Evolutionary conservation across 306 rosid species (phyloP), one percentile per base, ranked within the genome.

Genomic region (Dalbergia oliveri): DNA sequence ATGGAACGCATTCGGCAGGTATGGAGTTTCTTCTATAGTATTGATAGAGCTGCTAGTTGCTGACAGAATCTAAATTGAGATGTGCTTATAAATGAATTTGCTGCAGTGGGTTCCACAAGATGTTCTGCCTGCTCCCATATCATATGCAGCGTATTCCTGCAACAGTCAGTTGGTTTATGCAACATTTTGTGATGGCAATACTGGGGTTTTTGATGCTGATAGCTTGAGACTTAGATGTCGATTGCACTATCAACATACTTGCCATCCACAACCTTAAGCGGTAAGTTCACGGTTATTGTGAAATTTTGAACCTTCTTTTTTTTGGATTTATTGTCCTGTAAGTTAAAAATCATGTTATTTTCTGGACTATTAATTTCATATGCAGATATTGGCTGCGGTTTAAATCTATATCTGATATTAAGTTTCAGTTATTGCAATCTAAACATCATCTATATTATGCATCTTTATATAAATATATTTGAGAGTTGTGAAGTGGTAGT

Each of bases 1-100:
- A 91, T 94, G 97, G 94, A 92, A 13, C 90, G 97, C 70, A 89
- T 94, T 63, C 87, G 86, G 47, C 97, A 92, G 94, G 98, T 92
- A 84, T 53, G 78, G 62, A 26, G 13, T 58, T 70, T 76, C 62
- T 69, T n/a, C 34, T 10, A 26, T 26, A 12, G 31, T 77, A 9
- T n/a, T 81, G 72, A 37, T 68, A 70, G n/a, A 37, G 50, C 74
- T 64, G 49, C 43, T 66, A 8, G 19, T 21, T 68, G 26, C 39
- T 75, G 73, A 59, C 50, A 23, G 8, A 9, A 56, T 54, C 60
- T 13, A 19, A 70, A 41, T 12, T 47, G 44, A 81, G n/a, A 51
- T 69, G 1, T 62, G 18, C 81, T 86, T 44, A 61, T 58, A 45
- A 63, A 10, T 63, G 79, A 76, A 79, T 83, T 78, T 33, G 78